Evolutionary conservation across 495 filamentous ascomycete genomes (phyloP), one percentile per base, ranked within the genome.

Genomic region (Penicillium nucicola): DNA sequence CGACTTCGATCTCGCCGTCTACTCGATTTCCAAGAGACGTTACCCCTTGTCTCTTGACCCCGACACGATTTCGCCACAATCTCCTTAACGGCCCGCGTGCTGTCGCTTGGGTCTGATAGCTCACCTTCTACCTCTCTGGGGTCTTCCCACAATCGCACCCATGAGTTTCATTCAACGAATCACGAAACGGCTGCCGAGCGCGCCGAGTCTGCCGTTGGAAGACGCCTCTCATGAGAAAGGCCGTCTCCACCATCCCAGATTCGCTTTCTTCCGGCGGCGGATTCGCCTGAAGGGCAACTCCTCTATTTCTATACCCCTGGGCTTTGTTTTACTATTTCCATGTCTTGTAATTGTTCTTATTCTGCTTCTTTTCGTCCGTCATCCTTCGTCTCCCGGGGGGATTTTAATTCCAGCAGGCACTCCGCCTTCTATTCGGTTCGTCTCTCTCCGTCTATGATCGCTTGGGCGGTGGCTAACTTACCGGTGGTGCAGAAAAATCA

Each of bases 211-310:
- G 42, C 82, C 83, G 28, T 65, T 88, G 45, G 81, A 83, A 57
- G 79, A 85, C 60, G 62, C 74, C 41, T 78, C 77, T 51, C 69
- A 67, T 40, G 77, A 78, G 48, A 82, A 81, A 53, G 78, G 79
- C 38, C 73, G 65, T 52, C 55, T 74, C 23, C 67, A 74, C 30
- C 72, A 74, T 32, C 72, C 80, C 31, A 76, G 79, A 61, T 82
- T 96, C 70, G 87, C 89, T 53, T 93, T 97, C 69, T 87, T 98
- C 68, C 79, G 85, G 56, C 81, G 88, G 67, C 89, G 92, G 33
- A 85, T 98, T 71, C 86, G 93, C 59, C 77, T 98, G 81, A 88
- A 87, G 76, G 89, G 90, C 67, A 96, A 95, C 68, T 96, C 90
- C 50, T 88, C 86, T 58, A 86, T 97, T 72, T 95, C 93, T 42